Percentiles rank a stretch among this genome's conserved stretches.
Conservation (phyloP, 208 protist genomes). For the Leishmania amazonensis region DNA sequence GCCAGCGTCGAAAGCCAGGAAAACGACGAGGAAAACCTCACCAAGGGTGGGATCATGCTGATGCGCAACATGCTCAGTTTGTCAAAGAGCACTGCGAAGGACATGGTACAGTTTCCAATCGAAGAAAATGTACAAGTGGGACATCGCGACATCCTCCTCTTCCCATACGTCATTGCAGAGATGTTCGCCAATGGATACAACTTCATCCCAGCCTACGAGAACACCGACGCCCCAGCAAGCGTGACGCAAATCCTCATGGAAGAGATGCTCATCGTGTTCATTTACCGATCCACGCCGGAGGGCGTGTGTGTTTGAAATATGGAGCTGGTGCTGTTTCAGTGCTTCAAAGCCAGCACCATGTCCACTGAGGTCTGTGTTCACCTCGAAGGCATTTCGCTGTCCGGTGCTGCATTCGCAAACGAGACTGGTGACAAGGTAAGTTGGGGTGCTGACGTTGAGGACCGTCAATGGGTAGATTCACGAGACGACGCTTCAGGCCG, state of each 20-base stretch:
- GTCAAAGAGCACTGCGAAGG: constrained; percentile 55
- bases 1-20: constrained; percentile 18
- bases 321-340: constrained; percentile 43
- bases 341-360: constrained; percentile 40
- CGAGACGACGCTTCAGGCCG: constrained; percentile 60
- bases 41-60: constrained; percentile 57
- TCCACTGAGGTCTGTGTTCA: constrained; percentile 55
- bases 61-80: constrained; percentile 76
- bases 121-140: constrained; percentile 50
- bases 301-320: constrained; percentile 50
- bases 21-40: constrained; percentile 55
- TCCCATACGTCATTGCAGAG: constrained; percentile 37
- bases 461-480: constrained; percentile 62
- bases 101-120: constrained; percentile 47
- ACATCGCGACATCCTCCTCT: constrained; percentile 48
- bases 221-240: constrained; percentile 41
- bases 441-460: constrained; percentile 59
- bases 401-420: constrained; percentile 44
- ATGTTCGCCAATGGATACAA: constrained; percentile 56
- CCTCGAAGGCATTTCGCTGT: constrained; percentile 46
- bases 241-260: constrained; percentile 59
- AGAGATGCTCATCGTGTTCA: constrained; percentile 56
- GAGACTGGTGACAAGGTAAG: constrained; percentile 26
- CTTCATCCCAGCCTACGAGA: constrained; percentile 63
- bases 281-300: constrained; percentile 49